These are phyloP conservation scores for Neonectria neomacrospora DNA, from an alignment of 2,329 filamentous ascomycete species.

Conservation along the genomic window DNA sequence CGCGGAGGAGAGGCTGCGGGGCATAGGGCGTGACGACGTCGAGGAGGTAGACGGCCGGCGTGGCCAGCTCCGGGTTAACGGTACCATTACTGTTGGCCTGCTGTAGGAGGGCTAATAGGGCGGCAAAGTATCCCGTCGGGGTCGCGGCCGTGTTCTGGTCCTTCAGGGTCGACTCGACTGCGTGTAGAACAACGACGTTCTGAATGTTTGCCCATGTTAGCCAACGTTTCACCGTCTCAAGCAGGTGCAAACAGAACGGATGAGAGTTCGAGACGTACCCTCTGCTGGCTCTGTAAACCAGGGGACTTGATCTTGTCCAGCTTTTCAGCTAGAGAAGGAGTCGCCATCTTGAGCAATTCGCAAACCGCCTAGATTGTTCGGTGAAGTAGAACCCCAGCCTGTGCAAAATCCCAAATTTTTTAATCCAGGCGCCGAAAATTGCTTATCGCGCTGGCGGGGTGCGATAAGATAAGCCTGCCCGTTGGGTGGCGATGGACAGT, in stretches of 20 bases:
- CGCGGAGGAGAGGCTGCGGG: slow-evolving; percentile 86
- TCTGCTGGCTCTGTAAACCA: slow-evolving; percentile 94
- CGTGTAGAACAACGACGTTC: slow-evolving; percentile 87
- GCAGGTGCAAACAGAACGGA: slow-evolving; percentile 15
- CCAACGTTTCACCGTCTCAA: slow-evolving; percentile 6
- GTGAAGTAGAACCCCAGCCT: slow-evolving; percentile 39
- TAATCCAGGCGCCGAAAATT: slow-evolving; percentile 39
- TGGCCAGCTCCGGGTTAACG: slow-evolving; percentile 83
- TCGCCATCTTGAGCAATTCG: slow-evolving; percentile 57
- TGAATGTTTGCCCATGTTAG: slow-evolving; percentile 49
- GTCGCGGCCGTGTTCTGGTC: slow-evolving; percentile 87
- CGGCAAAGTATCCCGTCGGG: slow-evolving; percentile 93
- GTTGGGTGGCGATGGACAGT: neutral
- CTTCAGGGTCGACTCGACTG: slow-evolving; percentile 91
- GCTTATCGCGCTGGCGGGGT: slow-evolving; percentile 46
- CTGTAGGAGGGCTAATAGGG: slow-evolving; percentile 87
- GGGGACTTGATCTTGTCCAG: slow-evolving; percentile 97
- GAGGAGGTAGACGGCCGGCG: slow-evolving; percentile 93
- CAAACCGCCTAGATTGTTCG: slow-evolving; percentile 44
- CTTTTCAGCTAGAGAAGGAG: slow-evolving; percentile 78
- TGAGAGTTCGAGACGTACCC: slow-evolving; percentile 66
- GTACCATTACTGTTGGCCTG: slow-evolving; percentile 77
- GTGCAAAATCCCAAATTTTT: slow-evolving; percentile 46
- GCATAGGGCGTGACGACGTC: slow-evolving; percentile 89
- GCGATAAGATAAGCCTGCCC: slow-evolving; percentile 38